These are phyloP conservation scores for Aspergillus sp. DNA, from an alignment of 2,329 filamentous ascomycete genomes.

Conservation along the genomic window DNA sequence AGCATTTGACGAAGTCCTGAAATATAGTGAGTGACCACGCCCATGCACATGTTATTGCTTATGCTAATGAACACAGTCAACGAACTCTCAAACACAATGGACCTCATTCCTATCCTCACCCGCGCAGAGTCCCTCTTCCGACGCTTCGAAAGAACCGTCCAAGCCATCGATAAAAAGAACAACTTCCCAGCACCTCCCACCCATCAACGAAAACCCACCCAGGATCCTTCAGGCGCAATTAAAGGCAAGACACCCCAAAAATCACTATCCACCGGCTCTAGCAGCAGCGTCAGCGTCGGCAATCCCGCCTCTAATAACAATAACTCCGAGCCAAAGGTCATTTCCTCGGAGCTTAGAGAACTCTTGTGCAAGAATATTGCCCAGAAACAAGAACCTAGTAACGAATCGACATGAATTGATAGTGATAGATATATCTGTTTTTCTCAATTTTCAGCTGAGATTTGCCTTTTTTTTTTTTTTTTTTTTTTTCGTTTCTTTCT, in stretches of 20 bases:
- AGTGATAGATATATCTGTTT: no score
- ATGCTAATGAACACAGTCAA: slow-evolving; percentile 61
- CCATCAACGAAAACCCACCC: slow-evolving; percentile 43
- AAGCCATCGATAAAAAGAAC: slow-evolving; percentile 86
- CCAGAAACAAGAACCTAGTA: no score
- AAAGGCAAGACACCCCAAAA: slow-evolving; percentile 29
- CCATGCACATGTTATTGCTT: neutral
- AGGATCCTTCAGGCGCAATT: slow-evolving; percentile 10
- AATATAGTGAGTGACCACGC: slow-evolving; percentile 67
- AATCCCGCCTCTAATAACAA: neutral
- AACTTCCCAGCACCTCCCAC: slow-evolving; percentile 64
- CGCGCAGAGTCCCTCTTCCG: slow-evolving; percentile 85
- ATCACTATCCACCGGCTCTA: slow-evolving; percentile 14
- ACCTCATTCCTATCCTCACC: slow-evolving; percentile 78
- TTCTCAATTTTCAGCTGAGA: no score
- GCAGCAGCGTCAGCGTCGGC: slow-evolving; percentile 15
- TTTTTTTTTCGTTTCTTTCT: no score
- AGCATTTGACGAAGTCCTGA: slow-evolving; percentile 94
- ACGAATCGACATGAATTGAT: no score
- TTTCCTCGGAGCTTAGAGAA: neutral
- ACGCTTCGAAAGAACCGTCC: slow-evolving; percentile 81
- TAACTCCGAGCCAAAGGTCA: neutral
- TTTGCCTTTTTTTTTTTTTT: no score
- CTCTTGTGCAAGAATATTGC: neutral
- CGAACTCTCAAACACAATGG: slow-evolving; percentile 88